These are phyloP conservation scores for Kodamaea jinghongensis DNA, from an alignment of 805 yeast species.

Conservation along the genomic window DNA sequence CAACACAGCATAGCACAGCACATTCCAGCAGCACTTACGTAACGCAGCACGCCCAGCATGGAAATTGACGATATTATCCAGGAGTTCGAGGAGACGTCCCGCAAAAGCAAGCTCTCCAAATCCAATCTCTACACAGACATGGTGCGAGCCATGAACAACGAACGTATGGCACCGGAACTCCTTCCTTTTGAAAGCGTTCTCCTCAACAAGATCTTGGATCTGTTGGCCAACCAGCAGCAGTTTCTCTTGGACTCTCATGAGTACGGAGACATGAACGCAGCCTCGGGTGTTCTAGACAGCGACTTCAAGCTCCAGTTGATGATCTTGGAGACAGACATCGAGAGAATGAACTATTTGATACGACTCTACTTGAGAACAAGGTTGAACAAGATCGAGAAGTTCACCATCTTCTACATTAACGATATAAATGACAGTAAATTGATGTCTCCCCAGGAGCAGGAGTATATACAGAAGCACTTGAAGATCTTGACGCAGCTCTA, in stretches of 20 bases:
- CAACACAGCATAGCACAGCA: too few species aligned
- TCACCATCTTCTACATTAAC: constrained; percentile 56
- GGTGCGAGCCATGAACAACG: constrained; percentile 73
- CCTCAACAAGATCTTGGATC: constrained; percentile 53
- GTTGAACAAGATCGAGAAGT: constrained; percentile 69
- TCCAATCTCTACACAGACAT: constrained; percentile 38
- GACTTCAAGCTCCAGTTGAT: constrained; percentile 65
- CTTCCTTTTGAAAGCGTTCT: constrained; percentile 66
- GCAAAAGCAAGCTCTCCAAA: constrained; percentile 9
- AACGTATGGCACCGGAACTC: constrained; percentile 84
- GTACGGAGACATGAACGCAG: constrained; percentile 54
- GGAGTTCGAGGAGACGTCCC: constrained; percentile 49
- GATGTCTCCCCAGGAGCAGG: constrained; percentile 47
- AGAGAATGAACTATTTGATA: constrained; percentile 77
- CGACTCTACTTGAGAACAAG: constrained; percentile 80
- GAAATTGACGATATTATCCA: constrained; percentile 69
- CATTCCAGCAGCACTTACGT: too few species aligned
- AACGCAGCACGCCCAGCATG: too few species aligned
- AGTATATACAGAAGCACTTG: constrained; percentile 67
- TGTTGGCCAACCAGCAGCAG: constrained; percentile 70
- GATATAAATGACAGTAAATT: constrained; percentile 9
- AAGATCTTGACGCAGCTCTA: constrained; percentile 63
- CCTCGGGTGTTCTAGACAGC: constrained; percentile 26
- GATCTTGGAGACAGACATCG: constrained; percentile 88
- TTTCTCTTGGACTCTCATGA: constrained; percentile 75